These are phyloP conservation scores for Salvia splendens DNA, from an alignment of 257 asterid genomes.

Conservation along the genomic window DNA sequence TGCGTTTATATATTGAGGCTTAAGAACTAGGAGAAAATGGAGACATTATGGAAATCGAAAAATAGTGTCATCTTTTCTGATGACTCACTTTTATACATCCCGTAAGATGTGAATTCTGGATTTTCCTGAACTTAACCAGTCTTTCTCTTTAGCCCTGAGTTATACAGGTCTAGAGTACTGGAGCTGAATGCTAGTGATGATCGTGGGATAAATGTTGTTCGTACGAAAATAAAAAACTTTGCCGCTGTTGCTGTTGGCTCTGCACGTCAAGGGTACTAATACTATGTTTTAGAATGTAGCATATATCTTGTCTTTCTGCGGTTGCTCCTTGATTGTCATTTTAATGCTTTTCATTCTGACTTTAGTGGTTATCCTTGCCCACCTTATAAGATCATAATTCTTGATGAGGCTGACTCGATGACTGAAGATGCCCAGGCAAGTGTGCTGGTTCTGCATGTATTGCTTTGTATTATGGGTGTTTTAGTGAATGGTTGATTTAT, in stretches of 20 bases:
- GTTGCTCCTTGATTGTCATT: constrained; percentile 25
- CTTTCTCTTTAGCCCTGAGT: constrained; percentile 63
- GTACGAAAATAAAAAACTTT: constrained; percentile 92
- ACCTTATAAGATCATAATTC: constrained; percentile 86
- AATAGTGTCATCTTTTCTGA: neutral
- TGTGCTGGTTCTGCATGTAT: constrained; percentile 11
- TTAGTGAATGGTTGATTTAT: neutral
- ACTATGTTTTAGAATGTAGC: constrained; percentile 3
- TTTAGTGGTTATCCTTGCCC: constrained; percentile 94
- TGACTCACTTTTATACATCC: neutral
- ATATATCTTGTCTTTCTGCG: constrained; percentile 15
- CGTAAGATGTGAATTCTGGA: neutral
- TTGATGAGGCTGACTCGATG: constrained; percentile 99
- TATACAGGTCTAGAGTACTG: constrained; percentile 86
- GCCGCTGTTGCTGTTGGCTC: constrained; percentile 96
- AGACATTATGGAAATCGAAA: neutral
- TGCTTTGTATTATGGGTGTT: constrained; percentile 12
- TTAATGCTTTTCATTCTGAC: constrained; percentile 24
- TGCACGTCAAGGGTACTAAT: constrained; percentile 77
- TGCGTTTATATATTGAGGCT: constrained; percentile 1
- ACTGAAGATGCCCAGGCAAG: constrained; percentile 98
- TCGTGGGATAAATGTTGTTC: constrained; percentile 97
- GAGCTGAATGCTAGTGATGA: constrained; percentile 99
- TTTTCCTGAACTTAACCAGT: constrained; percentile 7
- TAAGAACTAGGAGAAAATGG: neutral